Evolutionary conservation across 306 rosid genomes (phyloP), one percentile per base, ranked within the genome.

Genomic region (Gynostemma pentaphyllum): DNA sequence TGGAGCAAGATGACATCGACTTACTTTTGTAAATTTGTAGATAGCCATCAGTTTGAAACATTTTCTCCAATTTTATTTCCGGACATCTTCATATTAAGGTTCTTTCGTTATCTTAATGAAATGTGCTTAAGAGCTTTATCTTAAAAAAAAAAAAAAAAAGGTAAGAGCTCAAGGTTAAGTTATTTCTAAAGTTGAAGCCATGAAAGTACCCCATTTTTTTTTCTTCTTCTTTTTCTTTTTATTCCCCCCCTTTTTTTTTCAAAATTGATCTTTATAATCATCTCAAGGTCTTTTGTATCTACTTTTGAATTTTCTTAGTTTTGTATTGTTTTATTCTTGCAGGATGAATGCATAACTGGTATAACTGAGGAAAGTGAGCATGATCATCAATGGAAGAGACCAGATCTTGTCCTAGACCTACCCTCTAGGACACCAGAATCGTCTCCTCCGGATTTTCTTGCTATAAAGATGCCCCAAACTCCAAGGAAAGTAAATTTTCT

Each of bases 401-500:
- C 19, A 14, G 85, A 80, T 76, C 85, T 81, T 52, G 51, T 78
- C 23, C 71, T 82, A 36, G 95, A 92, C 68, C 84, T 88, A 59
- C 95, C 95, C 2, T 48, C 71, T 41, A 76, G 82, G 78, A 74
- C 87, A 62, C 64, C 81, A 19, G 80, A 22, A 13, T 40, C 66
- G 8, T 61, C 66, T 22, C 49, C 49, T 1, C 66, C 7, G 37
- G 66, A 88, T 51, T 79, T 78, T 75, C 86, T 88, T 29, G 79
- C 21, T 32, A 84, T 88, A 70, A 86, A 81, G 80, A 86, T 88
- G 79, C 90, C 97, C 18, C 68, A 81, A 30, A 86, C 94, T 42
- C 94, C 95, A n/a, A 88, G 78, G 77, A 86, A 64, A 77, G 97
- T 94, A 10, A 92, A 88, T 76, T 92, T 92, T 67, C 75, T 77